Conservation (phyloP, 805 yeast species). For the Hanseniaspora meyeri region DNA sequence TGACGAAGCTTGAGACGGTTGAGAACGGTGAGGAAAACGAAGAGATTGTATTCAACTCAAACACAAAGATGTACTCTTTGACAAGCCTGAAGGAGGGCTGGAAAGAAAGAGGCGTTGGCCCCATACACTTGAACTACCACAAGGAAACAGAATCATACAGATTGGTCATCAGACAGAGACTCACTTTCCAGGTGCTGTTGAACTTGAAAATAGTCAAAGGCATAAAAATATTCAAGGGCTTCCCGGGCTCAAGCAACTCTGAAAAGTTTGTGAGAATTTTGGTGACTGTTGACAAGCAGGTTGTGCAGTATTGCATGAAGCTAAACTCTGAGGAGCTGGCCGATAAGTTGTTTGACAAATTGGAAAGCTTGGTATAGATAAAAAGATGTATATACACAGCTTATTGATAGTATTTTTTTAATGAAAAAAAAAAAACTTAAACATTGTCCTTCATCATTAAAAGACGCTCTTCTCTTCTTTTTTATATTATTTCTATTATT, state of each 20-base stretch:
- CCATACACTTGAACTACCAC: slow-evolving; percentile 58
- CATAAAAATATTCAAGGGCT: slow-evolving; percentile 60
- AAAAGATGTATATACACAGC: neutral
- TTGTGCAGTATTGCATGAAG: slow-evolving; percentile 73
- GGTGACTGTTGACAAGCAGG: slow-evolving; percentile 48
- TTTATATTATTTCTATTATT: no score
- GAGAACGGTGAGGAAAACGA: slow-evolving; percentile 90
- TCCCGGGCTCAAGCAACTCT: slow-evolving; percentile 71
- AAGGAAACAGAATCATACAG: slow-evolving; percentile 39
- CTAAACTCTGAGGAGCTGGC: slow-evolving; percentile 53
- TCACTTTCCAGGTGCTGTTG: slow-evolving; percentile 67
- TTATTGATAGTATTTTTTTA: no score
- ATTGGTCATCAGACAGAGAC: slow-evolving; percentile 82
- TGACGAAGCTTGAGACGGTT: slow-evolving; percentile 30
- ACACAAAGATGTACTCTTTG: slow-evolving; percentile 71
- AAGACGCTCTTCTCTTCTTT: no score
- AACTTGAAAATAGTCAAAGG: slow-evolving; percentile 56
- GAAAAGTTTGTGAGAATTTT: slow-evolving; percentile 74
- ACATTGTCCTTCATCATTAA: no score
- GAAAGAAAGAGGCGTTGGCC: slow-evolving; percentile 92
- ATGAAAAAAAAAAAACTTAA: no score
- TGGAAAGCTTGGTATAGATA: slow-evolving; percentile 26
- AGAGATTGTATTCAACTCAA: slow-evolving; percentile 48
- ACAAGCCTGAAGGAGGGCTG: slow-evolving; percentile 62
- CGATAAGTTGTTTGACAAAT: slow-evolving; percentile 42